Base-by-base conservation (phyloP, 2,329 filamentous ascomycete species). In the Trichoderma brevicompactum region DNA sequence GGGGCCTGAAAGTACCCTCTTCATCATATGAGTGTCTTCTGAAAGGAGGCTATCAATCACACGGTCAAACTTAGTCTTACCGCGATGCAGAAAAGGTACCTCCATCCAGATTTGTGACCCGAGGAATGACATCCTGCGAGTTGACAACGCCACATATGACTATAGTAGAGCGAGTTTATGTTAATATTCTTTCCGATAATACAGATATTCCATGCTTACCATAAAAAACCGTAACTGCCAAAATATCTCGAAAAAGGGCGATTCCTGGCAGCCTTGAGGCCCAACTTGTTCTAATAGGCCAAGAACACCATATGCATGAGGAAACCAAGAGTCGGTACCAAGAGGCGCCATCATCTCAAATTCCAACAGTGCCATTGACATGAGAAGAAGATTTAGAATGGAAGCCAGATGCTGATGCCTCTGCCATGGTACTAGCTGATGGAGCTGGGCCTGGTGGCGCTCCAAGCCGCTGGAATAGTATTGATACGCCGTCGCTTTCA, bases 311-410 rank as follows among this genome's bases (percentile, higher is more conserved):
- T 43, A 49, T 13, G 53, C 63, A 44, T 65, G 46, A 10, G 53
- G 36, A 17, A 65, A 15, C 63, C 63, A 65, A 5, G 63, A 65
- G 40, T 65, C 53, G 9, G 34, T 19, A 5, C 19, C 28, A 28
- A 50, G 46, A 19, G 53, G 54, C 10, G 63, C 63, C 54, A 65
- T 65, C 54, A 65, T 65, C 63, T 65, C 63, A 32, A 65, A 61
- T 23, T 65, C 63, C 4, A 65, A 23, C 3, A 65, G 36, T n/a
- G 54, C 63, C 53, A 60, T 60, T 8, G 53, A 59, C 63, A 60
- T 61, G 7, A 65, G 54, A 15, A 65, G 46, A 10, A 23, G 23
- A 3, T 60, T 36, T 1, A 65, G n/a, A 12, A 60, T 38, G 7
- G 54, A 43, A 8, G 23, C 13, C 15, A 50, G 15, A 34, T 17